phyloP scores from a whole-genome alignment of 2,329 filamentous ascomycete genomes.

The Colletotrichum lini region DNA sequence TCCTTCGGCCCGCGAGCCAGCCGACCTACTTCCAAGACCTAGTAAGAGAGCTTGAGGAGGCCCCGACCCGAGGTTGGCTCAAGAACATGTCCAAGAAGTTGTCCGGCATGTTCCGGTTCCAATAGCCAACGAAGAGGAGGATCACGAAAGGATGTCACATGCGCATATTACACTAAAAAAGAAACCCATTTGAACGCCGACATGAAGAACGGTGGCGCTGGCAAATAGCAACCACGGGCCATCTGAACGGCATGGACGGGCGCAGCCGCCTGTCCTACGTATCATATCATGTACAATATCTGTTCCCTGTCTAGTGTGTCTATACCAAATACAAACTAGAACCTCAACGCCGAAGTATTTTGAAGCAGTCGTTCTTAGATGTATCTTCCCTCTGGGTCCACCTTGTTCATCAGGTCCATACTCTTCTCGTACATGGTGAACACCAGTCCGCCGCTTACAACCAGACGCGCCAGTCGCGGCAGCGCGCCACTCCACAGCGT shows the following conservation, averaged over 20 bases:
- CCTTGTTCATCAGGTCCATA: constrained; percentile 85
- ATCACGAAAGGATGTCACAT: neutral
- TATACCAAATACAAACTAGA: constrained; percentile 37
- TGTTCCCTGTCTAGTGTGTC: constrained; percentile 41
- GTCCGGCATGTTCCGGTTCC: constrained; percentile 72
- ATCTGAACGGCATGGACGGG: neutral
- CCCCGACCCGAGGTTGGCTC: constrained; percentile 70
- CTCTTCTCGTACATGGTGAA: constrained; percentile 99
- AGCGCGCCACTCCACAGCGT: constrained; percentile 96
- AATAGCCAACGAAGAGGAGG: constrained; percentile 52
- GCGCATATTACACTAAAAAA: neutral
- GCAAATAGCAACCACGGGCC: neutral
- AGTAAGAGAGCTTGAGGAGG: constrained; percentile 73
- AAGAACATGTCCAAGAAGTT: constrained; percentile 67
- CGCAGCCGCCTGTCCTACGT: constrained; percentile 25
- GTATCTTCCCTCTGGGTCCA: constrained; percentile 89
- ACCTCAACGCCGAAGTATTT: constrained; percentile 27
- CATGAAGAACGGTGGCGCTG: neutral
- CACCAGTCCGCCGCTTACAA: constrained; percentile 95
- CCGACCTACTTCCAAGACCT: constrained; percentile 75
- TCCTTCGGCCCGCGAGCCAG: constrained; percentile 73
- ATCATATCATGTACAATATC: constrained; percentile 42
- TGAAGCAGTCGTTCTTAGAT: constrained; percentile 65
- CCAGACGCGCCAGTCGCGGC: constrained; percentile 85
- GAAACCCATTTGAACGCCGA: neutral